phyloP scores from a whole-genome alignment of 352 stramenopile species.

The Phytophthora vignae region DNA sequence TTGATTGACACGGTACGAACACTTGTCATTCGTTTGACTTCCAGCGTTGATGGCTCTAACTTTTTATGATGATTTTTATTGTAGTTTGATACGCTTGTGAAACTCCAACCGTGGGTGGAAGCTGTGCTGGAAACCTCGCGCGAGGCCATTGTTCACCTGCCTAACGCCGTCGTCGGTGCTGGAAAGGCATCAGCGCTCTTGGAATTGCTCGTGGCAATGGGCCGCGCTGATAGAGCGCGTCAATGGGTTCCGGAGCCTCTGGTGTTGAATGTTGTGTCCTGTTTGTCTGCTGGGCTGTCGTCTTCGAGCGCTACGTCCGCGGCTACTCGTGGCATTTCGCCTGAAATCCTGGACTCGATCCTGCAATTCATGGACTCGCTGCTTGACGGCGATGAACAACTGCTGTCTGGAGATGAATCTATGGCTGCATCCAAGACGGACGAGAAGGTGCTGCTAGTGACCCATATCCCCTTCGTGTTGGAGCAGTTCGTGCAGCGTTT shows the following conservation, averaged over 20 bases:
- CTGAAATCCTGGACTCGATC: conserved; percentile 74
- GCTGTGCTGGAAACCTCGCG: conserved; percentile 53
- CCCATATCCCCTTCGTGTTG: conserved; percentile 82
- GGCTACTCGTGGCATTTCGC: conserved; percentile 57
- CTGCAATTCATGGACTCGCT: conserved; percentile 83
- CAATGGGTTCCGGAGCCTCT: conserved; percentile 46
- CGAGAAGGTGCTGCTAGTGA: conserved; percentile 49
- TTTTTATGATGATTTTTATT: conserved; percentile 7
- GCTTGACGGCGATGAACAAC: conserved; percentile 73
- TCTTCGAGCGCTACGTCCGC: conserved; percentile 31
- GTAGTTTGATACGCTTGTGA: conserved; percentile 75
- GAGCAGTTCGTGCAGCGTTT: conserved; percentile 86
- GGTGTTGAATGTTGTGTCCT: conserved; percentile 67
- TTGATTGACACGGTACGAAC: conserved; percentile 67
- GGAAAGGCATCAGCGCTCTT: conserved; percentile 81
- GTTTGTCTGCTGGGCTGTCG: conserved; percentile 66
- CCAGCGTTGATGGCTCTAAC: conserved; percentile 9
- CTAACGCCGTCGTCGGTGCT: conserved; percentile 76
- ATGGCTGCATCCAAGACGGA: conserved; percentile 13
- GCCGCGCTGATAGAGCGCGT: conserved; percentile 50
- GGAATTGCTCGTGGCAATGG: conserved; percentile 76
- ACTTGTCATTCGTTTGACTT: not conserved
- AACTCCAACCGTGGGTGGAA: conserved; percentile 70
- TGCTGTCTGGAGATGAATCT: conserved; percentile 34
- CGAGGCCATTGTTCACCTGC: conserved; percentile 72